These are phyloP conservation scores for Solanum peruvianum DNA, from an alignment of 257 asterid species.

Conservation along the genomic window DNA sequence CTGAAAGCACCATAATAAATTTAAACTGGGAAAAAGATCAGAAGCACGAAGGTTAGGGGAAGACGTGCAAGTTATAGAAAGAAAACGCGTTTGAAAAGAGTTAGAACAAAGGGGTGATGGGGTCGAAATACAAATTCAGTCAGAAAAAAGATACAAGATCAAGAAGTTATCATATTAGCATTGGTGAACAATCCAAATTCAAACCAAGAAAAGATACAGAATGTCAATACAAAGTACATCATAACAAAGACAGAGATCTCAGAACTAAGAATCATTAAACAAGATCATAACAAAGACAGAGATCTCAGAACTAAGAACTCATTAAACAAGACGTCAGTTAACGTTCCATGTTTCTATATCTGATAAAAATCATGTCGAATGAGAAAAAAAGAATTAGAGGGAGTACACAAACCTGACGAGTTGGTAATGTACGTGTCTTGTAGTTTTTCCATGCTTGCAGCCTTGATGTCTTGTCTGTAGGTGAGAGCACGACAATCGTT, in stretches of 20 bases:
- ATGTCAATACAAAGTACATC: not conserved
- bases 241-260: not conserved
- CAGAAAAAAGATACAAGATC: not conserved
- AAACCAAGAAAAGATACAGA: not conserved
- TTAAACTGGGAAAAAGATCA: too few species aligned
- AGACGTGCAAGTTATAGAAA: not conserved
- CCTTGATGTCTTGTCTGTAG: conserved; percentile 69
- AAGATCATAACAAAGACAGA: not conserved
- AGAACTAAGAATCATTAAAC: not conserved
- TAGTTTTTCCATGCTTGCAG: conserved; percentile 34
- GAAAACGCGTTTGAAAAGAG: not conserved
- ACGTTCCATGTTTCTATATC: not conserved
- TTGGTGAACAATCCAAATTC: not conserved
- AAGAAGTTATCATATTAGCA: not conserved
- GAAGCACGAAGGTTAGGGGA: too few species aligned
- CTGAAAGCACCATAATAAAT: too few species aligned
- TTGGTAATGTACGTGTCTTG: conserved; percentile 66
- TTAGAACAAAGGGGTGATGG: not conserved
- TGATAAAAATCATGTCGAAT: not conserved
- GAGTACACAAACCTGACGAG: conserved; percentile 59
- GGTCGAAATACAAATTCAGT: not conserved
- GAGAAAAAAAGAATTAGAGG: not conserved
- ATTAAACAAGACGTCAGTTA: not conserved
- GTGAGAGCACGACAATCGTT: conserved; percentile 73
- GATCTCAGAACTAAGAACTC: not conserved